Conservation (phyloP, 2,329 filamentous ascomycete species). For the Didymella segeticola region DNA sequence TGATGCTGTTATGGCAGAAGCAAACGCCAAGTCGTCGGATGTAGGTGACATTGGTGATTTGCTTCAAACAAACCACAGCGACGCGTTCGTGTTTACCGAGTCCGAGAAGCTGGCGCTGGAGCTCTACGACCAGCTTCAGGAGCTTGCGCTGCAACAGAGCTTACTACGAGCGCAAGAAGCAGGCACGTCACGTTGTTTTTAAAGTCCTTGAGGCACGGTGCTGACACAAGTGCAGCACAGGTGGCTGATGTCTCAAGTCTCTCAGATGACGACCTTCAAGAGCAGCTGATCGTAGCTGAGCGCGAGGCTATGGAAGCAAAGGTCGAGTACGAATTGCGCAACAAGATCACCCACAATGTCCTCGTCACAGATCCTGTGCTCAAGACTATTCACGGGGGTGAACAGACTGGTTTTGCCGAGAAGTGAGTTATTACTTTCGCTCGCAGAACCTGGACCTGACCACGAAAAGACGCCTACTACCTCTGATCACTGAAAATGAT, state of each 20-base stretch:
- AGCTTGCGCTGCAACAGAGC: constrained; percentile 74
- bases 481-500: constrained; percentile 72
- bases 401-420: constrained; percentile 69
- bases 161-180: constrained; percentile 60
- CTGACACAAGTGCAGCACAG: constrained; percentile 35
- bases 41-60: constrained; percentile 43
- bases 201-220: neutral
- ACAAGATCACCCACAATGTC: constrained; percentile 71
- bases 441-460: constrained; percentile 13
- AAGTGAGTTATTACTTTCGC: constrained; percentile 58
- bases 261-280: constrained; percentile 60
- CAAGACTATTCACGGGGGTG: constrained; percentile 75
- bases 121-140: constrained; percentile 74
- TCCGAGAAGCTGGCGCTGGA: constrained; percentile 71
- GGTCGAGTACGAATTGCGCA: constrained; percentile 72
- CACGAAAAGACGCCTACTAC: constrained; percentile 66
- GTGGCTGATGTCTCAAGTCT: constrained; percentile 44
- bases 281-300: constrained; percentile 62
- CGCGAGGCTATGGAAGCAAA: constrained; percentile 72
- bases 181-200: constrained; percentile 24
- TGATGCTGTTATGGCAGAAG: constrained; percentile 34
- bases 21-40: constrained; percentile 14
- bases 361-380: constrained; percentile 77
- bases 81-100: constrained; percentile 66
- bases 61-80: constrained; percentile 52